A percentile compares a stretch with the other conserved stretches of the same genome.
phyloP scores from a whole-genome alignment of 495 filamentous ascomycete genomes.

The Darksidea phi region DNA sequence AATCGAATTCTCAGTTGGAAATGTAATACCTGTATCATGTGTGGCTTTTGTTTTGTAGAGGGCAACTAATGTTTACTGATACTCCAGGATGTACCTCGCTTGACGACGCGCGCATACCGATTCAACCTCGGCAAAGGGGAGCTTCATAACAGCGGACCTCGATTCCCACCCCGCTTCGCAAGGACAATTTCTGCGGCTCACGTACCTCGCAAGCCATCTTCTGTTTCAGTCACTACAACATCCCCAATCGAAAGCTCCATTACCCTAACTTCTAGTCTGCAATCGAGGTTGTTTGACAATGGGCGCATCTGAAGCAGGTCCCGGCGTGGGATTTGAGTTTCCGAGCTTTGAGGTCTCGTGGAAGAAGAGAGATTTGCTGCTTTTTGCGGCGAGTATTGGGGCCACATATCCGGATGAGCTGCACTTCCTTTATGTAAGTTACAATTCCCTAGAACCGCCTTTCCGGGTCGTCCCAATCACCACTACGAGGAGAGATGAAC shows the following conservation, averaged over 20 bases:
- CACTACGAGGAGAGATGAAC: no score
- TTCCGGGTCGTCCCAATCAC: no score
- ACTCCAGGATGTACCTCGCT: neutral
- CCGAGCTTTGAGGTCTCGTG: constrained; percentile 70
- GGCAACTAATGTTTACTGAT: no score
- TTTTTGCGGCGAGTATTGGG: constrained; percentile 87
- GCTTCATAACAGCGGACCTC: constrained; percentile 3
- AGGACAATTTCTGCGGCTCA: no score
- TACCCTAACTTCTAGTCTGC: no score
- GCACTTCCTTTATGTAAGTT: constrained; percentile 80
- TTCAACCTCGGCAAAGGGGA: constrained; percentile 29
- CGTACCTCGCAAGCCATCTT: no score
- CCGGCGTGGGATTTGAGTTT: constrained; percentile 54
- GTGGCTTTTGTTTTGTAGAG: no score
- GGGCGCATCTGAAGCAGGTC: constrained; percentile 11
- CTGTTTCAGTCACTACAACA: no score
- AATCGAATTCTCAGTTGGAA: no score
- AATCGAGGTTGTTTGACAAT: neutral
- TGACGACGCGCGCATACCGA: constrained; percentile 14
- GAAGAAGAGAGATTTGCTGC: constrained; percentile 80
- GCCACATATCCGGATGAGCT: constrained; percentile 73
- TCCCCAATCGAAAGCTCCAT: no score
- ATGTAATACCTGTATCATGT: neutral
- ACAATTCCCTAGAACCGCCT: neutral
- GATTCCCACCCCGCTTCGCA: constrained; percentile 10